Evolutionary conservation across 2,329 filamentous ascomycete genomes (phyloP), one percentile per base, ranked within the genome.

Genomic region (Epichloe aotearoae): DNA sequence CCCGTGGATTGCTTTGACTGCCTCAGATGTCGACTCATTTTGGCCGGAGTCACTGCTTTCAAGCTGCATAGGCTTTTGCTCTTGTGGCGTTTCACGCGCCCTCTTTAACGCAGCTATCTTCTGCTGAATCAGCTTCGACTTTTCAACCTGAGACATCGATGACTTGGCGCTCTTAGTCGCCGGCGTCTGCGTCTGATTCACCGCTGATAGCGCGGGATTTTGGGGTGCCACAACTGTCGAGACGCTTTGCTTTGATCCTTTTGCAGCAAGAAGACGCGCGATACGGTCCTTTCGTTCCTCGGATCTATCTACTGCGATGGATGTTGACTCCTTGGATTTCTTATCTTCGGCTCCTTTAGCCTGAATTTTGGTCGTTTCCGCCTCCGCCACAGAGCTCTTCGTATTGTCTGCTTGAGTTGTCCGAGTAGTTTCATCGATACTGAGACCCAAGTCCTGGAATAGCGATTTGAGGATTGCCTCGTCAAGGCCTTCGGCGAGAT

Each of bases 71-170:
- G 49, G 14, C n/a, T 44, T 44, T 23, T 40, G 20, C n/a, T 51
- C 46, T 20, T 44, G 50, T 12, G 66, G 67, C 5, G 65, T 68
- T 59, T 76, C 71, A 34, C 76, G 70, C 37, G 74, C 70, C 58
- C 79, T 82, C 57, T 81, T 80, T 20, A 93, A 69, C 20, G 84
- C 84, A 53, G 88, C 86, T 61, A 95, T 83, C 57, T 88, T 88
- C 61, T 88, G 79, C 56, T 87, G 81, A 45, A 90, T 74, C 34
- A 89, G 69, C 52, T 75, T 77, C 52, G 87, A 86, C 53, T 86
- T 95, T 56, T 88, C 77, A 17, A 79, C 79, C 61, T 83, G 64
- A 46, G 46, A 54, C 48, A 59, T 65, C 26, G 46, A 20, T 39
- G 50, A 34, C n/a, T 55, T 52, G 59, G 68, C 65, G 11, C 50